A percentile compares a stretch with the other conserved stretches of the same genome.
Conservation (phyloP, 306 rosid species). For the Ormosia semicastrata region DNA sequence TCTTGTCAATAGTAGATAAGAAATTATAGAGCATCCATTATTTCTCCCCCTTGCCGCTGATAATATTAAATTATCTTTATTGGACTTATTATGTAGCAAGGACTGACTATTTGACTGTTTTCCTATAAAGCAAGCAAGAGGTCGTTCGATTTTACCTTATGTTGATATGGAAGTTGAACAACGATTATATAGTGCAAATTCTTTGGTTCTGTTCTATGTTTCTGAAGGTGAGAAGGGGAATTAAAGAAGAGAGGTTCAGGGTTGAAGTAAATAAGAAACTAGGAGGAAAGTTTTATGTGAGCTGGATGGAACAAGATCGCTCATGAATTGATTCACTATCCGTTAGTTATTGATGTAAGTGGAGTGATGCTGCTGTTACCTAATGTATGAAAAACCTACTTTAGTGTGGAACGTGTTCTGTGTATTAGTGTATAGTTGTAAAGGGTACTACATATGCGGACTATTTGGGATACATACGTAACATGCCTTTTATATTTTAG, state of each 20-base stretch:
- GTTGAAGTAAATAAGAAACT: conserved; percentile 40
- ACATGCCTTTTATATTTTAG: neutral
- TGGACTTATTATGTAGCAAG: too few species aligned
- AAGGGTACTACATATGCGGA: neutral
- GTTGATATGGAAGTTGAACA: neutral
- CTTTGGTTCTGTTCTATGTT: neutral
- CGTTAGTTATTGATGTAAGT: neutral
- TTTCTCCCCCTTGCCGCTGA: too few species aligned
- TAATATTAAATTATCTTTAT: too few species aligned
- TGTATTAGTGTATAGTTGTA: conserved; percentile 11
- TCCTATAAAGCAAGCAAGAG: too few species aligned
- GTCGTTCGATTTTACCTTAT: too few species aligned
- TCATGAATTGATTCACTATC: neutral
- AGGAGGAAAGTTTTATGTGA: conserved; percentile 29
- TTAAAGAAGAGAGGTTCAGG: conserved; percentile 29
- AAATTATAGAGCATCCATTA: too few species aligned
- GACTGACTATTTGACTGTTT: too few species aligned
- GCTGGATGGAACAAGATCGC: conserved; percentile 28
- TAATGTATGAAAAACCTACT: neutral
- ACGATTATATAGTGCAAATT: neutral
- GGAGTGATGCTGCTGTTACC: neutral
- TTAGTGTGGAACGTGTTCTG: neutral
- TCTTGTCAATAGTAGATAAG: too few species aligned
- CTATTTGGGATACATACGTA: neutral
- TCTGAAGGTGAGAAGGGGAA: conserved; percentile 43